A percentile compares a stretch with the other conserved stretches of the same genome.
Conservation (phyloP, 2,329 filamentous ascomycete genomes). For the Cladophialophora psammophila region DNA sequence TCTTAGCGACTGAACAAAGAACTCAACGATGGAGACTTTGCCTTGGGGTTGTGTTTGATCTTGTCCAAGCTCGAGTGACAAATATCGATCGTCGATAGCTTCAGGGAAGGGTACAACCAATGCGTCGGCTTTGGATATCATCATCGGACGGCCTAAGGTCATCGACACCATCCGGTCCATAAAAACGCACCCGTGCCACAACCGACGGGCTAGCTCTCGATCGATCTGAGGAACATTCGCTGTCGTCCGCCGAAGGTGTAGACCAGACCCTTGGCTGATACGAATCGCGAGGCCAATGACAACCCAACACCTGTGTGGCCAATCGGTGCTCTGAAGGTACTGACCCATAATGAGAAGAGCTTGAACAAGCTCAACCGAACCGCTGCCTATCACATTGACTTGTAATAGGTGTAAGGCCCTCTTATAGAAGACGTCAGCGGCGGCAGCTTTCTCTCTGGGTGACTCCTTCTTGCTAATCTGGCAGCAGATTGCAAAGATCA, state of each 20-base stretch:
- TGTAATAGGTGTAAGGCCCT: neutral
- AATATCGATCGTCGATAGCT: slow-evolving; percentile 5
- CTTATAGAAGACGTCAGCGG: neutral
- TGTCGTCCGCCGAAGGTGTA: neutral
- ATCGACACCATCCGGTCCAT: slow-evolving; percentile 11
- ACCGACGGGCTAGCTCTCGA: slow-evolving; percentile 7
- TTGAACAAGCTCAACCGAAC: neutral
- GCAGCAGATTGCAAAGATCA: slow-evolving; percentile 15
- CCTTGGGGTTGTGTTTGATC: neutral
- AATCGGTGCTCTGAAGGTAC: neutral
- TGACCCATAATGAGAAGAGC: slow-evolving; percentile 5
- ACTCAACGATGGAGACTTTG: neutral
- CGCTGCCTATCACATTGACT: neutral
- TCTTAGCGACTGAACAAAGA: slow-evolving; percentile 9
- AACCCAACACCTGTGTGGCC: slow-evolving; percentile 3
- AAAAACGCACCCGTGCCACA: slow-evolving; percentile 12
- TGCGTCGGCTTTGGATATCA: slow-evolving; percentile 7
- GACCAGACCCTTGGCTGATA: neutral
- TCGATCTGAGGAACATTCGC: neutral
- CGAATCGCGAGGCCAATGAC: neutral
- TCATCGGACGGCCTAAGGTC: slow-evolving; percentile 7
- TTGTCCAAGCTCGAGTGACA: neutral
- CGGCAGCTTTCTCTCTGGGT: neutral
- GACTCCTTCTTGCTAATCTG: neutral
- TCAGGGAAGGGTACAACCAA: neutral